A percentile compares a stretch with the other conserved stretches of the same genome.
phyloP scores from a whole-genome alignment of 768 basidiomycete genomes.

The Tricholoma saponaceum region DNA sequence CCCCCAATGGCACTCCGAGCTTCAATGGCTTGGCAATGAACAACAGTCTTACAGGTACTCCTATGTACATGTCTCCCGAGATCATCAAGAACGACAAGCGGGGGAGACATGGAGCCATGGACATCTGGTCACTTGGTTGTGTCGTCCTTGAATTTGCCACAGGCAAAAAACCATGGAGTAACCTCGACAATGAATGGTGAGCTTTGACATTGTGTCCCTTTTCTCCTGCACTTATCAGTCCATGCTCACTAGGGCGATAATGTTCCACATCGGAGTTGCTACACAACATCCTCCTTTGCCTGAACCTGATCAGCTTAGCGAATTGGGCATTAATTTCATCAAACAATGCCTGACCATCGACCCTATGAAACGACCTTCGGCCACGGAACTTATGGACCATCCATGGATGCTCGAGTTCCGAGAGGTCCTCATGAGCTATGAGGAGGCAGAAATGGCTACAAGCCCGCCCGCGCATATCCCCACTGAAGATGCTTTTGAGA shows the following conservation, averaged over 20 bases:
- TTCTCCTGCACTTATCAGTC: neutral
- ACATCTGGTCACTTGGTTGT: conserved; percentile 97
- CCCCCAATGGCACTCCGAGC: conserved; percentile 26
- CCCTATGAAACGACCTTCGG: conserved; percentile 76
- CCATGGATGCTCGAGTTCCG: conserved; percentile 87
- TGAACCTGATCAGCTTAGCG: conserved; percentile 84
- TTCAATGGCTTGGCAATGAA: conserved; percentile 52
- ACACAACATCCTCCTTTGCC: conserved; percentile 96
- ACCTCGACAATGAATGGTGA: conserved; percentile 98
- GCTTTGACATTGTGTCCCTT: conserved; percentile 13
- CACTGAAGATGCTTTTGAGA: conserved; percentile 44
- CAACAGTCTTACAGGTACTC: conserved; percentile 93
- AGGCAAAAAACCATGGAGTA: conserved; percentile 97
- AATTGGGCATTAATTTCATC: conserved; percentile 90
- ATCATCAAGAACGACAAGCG: conserved; percentile 91
- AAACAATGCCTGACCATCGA: conserved; percentile 89
- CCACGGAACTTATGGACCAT: conserved; percentile 80
- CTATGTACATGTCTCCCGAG: conserved; percentile 99
- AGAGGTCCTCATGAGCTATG: conserved; percentile 63
- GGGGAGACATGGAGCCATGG: conserved; percentile 92
- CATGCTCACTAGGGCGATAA: conserved; percentile 77
- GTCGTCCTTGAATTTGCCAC: conserved; percentile 97
- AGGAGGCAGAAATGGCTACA: conserved; percentile 55
- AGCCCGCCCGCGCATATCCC: conserved; percentile 43
- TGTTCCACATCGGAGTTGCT: conserved; percentile 98